These are phyloP conservation scores for Crithidia brevicula DNA, from an alignment of 208 protist genomes.

Conservation along the genomic window DNA sequence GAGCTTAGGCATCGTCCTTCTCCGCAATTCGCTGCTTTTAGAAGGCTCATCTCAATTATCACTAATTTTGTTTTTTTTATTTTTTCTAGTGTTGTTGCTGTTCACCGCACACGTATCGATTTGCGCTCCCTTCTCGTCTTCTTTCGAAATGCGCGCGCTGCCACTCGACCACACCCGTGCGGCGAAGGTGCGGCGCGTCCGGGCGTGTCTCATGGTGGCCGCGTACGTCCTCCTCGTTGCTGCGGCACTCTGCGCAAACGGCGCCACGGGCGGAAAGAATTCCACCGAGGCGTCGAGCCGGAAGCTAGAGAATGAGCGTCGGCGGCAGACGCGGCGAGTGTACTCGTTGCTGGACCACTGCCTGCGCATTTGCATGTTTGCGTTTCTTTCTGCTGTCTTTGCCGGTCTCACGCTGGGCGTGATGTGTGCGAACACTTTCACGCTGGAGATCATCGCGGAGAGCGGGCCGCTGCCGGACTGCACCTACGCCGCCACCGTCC, in stretches of 20 bases:
- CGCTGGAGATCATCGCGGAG: constrained; percentile 88
- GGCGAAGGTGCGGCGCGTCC: constrained; percentile 13
- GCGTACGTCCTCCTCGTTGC: constrained; percentile 9
- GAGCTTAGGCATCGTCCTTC: too few species aligned
- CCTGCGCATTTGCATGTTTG: constrained; percentile 52
- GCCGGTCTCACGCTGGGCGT: constrained; percentile 90
- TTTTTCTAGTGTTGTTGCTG: background rate
- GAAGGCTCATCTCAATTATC: too few species aligned
- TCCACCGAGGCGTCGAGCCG: background rate
- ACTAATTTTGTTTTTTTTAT: background rate
- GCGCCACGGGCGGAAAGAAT: background rate
- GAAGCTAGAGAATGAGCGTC: constrained; percentile 28
- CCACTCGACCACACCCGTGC: constrained; percentile 1
- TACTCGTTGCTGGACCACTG: constrained; percentile 72
- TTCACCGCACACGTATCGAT: too few species aligned
- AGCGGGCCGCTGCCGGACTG: constrained; percentile 79
- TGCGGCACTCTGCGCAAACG: constrained; percentile 9
- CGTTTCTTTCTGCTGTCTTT: constrained; percentile 87
- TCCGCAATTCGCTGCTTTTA: too few species aligned
- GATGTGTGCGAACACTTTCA: constrained; percentile 88
- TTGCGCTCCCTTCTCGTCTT: too few species aligned
- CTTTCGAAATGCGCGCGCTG: background rate
- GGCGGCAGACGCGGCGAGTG: constrained; percentile 53
- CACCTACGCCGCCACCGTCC: constrained; percentile 75
- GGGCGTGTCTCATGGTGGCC: constrained; percentile 19